Base-by-base conservation (phyloP, 2,329 filamentous ascomycete genomes). In the Alternaria viburni region DNA sequence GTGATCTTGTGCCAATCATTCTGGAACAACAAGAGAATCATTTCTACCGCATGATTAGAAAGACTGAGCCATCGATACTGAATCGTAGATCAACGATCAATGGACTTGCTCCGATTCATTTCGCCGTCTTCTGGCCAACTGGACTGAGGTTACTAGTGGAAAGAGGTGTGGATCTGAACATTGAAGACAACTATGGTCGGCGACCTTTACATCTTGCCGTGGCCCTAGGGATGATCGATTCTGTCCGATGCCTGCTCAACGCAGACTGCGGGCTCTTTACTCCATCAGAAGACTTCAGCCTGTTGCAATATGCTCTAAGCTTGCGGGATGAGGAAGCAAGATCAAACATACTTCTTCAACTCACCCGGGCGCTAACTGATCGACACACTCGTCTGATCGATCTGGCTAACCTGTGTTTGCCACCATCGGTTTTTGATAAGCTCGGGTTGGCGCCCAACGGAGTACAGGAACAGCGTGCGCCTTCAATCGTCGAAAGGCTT, bases 271-370 rank as follows among this genome's bases (percentile, higher is more conserved):
- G 51, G 1, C 21, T 54, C 15, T 54, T 44, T 6, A 43, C 23
- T 1, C 11, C 13, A 13, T 8, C 32, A 9, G 0, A 26, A 10
- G 11, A 23, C 21, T 15, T 1, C 8, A 49, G 17, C 10, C 15
- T 49, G 4, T 12, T 49, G 12, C 46, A 49, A 25, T 11, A 49
- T 4, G 46, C 46, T 3, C 4, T 49, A 3, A 11, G 2, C 0
- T 49, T 17, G 19, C 0, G 3, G 1, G 6, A 32, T 2, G 13
- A 32, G 1, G 0, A 32, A 1, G 1, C 21, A 19, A 21, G 6
- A 6, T 17, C 25, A 7, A 26, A 7, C 5, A 30, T 30, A 11
- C 3, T 15, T 5, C 3, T 13, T 9, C 4, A 19, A 4, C 6
- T 51, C 9, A 19, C 4, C 5, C 26, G 4, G 13, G 49, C 49